Percentiles rank a stretch among this genome's conserved stretches.
phyloP scores from a whole-genome alignment of 2,329 filamentous ascomycete species.

The Paecilomyces sp. region DNA sequence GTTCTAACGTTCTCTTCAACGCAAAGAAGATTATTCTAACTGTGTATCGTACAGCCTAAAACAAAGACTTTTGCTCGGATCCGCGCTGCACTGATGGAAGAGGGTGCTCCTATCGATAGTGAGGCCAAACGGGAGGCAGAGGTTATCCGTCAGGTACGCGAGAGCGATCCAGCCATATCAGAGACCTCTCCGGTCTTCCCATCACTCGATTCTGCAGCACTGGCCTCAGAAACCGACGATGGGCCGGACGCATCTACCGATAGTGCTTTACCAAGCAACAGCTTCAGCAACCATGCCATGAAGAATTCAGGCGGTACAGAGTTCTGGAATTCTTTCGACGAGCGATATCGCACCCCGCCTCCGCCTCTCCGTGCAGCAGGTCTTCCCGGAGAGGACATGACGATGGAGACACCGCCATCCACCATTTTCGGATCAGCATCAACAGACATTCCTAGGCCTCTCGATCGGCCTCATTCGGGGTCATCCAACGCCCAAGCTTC shows the following conservation, averaged over 20 bases:
- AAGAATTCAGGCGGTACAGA: constrained; percentile 64
- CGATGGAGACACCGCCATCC: constrained; percentile 34
- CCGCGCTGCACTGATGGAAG: constrained; percentile 79
- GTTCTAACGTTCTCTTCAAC: neutral
- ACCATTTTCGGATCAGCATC: constrained; percentile 18
- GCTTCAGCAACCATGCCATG: constrained; percentile 67
- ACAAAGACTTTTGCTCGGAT: constrained; percentile 94
- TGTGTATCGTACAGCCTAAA: constrained; percentile 62
- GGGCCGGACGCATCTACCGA: constrained; percentile 15
- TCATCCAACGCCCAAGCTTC: constrained; percentile 36
- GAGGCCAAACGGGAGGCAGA: constrained; percentile 89
- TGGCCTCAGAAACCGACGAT: constrained; percentile 7
- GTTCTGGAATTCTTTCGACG: constrained; percentile 76
- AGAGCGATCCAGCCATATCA: constrained; percentile 65
- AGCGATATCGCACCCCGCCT: constrained; percentile 59
- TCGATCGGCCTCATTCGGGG: constrained; percentile 27
- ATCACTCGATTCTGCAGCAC: constrained; percentile 41
- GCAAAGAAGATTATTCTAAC: constrained; percentile 12
- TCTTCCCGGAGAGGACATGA: constrained; percentile 39
- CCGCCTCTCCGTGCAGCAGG: constrained; percentile 52
- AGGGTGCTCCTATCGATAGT: constrained; percentile 77
- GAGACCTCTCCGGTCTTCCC: constrained; percentile 40
- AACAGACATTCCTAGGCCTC: constrained; percentile 23
- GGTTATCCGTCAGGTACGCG: constrained; percentile 89
- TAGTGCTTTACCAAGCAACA: constrained; percentile 52